These are phyloP conservation scores for Colletotrichum navitas DNA, from an alignment of 2,329 filamentous ascomycete species.

Conservation along the genomic window DNA sequence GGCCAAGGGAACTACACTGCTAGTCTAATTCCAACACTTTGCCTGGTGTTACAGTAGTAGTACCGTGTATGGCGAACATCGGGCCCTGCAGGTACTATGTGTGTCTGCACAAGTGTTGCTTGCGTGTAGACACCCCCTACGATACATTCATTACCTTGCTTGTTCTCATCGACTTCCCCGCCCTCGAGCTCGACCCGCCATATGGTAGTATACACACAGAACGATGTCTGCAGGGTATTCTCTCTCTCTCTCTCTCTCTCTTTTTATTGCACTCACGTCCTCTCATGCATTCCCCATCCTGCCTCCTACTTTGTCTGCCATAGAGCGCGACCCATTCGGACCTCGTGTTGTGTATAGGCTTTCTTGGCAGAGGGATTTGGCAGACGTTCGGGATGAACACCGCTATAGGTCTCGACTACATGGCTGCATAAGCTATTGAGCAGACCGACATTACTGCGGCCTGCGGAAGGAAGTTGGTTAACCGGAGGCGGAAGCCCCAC, in stretches of 20 bases:
- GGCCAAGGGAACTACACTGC: conserved; percentile 18
- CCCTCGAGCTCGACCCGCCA: neutral
- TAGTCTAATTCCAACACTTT: neutral
- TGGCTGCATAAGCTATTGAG: neutral
- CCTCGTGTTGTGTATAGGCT: neutral
- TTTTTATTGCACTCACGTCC: neutral
- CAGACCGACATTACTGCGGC: conserved; percentile 12
- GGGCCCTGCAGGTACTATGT: neutral
- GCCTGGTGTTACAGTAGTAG: neutral
- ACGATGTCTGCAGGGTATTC: neutral
- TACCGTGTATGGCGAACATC: neutral
- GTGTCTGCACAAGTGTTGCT: neutral
- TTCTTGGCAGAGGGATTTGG: neutral
- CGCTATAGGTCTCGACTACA: neutral
- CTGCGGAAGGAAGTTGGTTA: neutral
- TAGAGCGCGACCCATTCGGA: conserved; percentile 12
- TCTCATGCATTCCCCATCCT: neutral
- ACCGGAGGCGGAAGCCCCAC: neutral
- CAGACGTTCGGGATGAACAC: conserved; percentile 28
- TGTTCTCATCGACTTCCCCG: neutral
- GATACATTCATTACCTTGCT: neutral
- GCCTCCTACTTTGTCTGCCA: conserved; percentile 16
- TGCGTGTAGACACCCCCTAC: neutral
- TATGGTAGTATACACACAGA: neutral
- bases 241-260: neutral